These are phyloP conservation scores for Acacia melanoxylon DNA, from an alignment of 306 rosid genomes.

Conservation along the genomic window DNA sequence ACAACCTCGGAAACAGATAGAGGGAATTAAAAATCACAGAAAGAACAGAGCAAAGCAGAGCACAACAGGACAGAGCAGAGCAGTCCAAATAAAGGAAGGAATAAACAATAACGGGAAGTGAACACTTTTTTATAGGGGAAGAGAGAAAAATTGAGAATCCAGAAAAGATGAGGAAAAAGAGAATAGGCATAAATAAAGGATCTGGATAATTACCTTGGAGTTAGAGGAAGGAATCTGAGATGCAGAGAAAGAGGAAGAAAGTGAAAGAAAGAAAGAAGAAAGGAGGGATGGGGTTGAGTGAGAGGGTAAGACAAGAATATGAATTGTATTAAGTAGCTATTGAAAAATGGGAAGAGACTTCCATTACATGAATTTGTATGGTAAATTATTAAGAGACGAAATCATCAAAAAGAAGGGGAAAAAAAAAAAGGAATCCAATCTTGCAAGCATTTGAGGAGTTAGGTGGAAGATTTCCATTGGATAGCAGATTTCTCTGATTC, in stretches of 20 bases:
- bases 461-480: conserved; percentile 26
- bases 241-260: conserved; percentile 25
- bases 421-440: conserved; percentile 4
- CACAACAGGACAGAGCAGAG: background rate
- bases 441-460: background rate
- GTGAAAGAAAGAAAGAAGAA: conserved; percentile 11
- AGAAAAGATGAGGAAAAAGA: background rate
- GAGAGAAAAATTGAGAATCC: background rate
- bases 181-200: conserved; percentile 37
- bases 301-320: conserved; percentile 76
- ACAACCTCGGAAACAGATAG: conserved; percentile 25
- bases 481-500: background rate
- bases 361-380: conserved; percentile 20
- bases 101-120: background rate
- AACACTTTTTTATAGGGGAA: conserved; percentile 18
- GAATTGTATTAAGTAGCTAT: conserved; percentile 1
- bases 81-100: conserved; percentile 19
- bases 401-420: background rate
- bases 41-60: conserved; percentile 8
- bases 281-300: conserved; percentile 45
- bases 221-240: conserved; percentile 43
- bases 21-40: background rate
- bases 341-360: conserved; percentile 9
- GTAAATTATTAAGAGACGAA: conserved; percentile 18
- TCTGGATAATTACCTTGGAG: conserved; percentile 44